A percentile compares a stretch with the other conserved stretches of the same genome.
Evolutionary conservation across 2,329 filamentous ascomycete species (phyloP).

Genomic region (Monosporascus sp.): DNA sequence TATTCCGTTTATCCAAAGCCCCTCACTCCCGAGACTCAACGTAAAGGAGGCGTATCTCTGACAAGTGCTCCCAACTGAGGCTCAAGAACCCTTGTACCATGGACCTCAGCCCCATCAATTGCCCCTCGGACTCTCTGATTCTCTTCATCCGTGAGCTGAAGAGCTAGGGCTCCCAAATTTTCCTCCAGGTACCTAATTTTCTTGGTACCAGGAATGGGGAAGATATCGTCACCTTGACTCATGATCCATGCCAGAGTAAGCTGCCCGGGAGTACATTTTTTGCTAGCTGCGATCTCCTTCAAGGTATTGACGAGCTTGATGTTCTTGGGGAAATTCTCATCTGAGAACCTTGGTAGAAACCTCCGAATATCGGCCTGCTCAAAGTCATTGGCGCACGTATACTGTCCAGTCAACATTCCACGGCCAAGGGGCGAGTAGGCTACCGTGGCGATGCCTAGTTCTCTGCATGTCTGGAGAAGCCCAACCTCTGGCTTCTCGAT

Average conservation of each 20-base stretch:
- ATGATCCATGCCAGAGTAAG: constrained; percentile 51
- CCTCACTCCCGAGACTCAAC: neutral
- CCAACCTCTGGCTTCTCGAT: constrained; percentile 36
- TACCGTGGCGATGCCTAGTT: constrained; percentile 28
- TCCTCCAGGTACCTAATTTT: constrained; percentile 28
- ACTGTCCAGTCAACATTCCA: too few relatives aligned
- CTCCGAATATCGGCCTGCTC: too few relatives aligned
- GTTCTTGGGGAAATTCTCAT: too few relatives aligned
- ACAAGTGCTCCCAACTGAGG: constrained; percentile 1
- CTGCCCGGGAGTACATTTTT: constrained; percentile 42
- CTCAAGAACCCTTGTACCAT: constrained; percentile 4
- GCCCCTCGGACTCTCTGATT: constrained; percentile 5
- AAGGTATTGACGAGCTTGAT: too few relatives aligned
- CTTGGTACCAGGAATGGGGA: constrained; percentile 32
- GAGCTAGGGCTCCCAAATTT: constrained; percentile 15
- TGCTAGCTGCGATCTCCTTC: neutral
- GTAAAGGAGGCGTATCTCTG: constrained; percentile 2
- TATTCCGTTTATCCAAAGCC: too few relatives aligned
- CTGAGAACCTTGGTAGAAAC: too few relatives aligned
- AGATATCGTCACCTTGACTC: constrained; percentile 35
- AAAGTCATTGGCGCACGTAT: constrained; percentile 17
- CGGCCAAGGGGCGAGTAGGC: too few relatives aligned
- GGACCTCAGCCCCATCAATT: constrained; percentile 4
- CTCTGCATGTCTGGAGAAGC: constrained; percentile 36
- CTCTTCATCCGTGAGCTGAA: constrained; percentile 13